Evolutionary conservation across 2,329 filamentous ascomycete genomes (phyloP).

Genomic region (Purpureocillium lavendulum): DNA sequence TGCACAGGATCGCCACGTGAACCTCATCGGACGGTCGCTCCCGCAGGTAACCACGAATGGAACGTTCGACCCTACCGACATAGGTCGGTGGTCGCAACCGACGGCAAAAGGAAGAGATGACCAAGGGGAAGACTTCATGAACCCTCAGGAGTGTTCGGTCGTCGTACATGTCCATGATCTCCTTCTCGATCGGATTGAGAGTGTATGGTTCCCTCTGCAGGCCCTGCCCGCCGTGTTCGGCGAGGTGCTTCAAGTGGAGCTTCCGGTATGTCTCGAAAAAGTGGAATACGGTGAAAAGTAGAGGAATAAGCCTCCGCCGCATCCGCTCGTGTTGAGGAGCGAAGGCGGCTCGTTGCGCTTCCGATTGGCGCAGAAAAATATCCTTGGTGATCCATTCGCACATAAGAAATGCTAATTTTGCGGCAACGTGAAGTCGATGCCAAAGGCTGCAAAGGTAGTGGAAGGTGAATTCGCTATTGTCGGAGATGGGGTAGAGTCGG

Average conservation of each 20-base stretch:
- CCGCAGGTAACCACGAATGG: conserved; percentile 53
- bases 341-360: conserved; percentile 46
- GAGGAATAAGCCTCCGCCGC: conserved; percentile 54
- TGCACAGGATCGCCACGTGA: conserved; percentile 49
- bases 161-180: conserved; percentile 58
- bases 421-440: conserved; percentile 57
- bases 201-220: conserved; percentile 47
- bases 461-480: conserved; percentile 40
- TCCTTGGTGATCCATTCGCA: conserved; percentile 58
- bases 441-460: conserved; percentile 57
- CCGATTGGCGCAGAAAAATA: conserved; percentile 52
- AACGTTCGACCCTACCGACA: conserved; percentile 53
- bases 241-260: conserved; percentile 48
- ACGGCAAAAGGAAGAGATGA: conserved; percentile 56
- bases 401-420: conserved; percentile 53
- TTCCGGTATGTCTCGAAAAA: conserved; percentile 59
- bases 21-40: conserved; percentile 56
- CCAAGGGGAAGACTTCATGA: conserved; percentile 56
- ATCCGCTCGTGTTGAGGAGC: conserved; percentile 54
- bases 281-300: conserved; percentile 58
- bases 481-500: conserved; percentile 48
- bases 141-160: conserved; percentile 53
- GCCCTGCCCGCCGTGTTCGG: conserved; percentile 41
- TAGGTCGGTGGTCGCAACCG: conserved; percentile 56
- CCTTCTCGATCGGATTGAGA: conserved; percentile 51